Percentiles rank a stretch among this genome's conserved stretches.
Evolutionary conservation across 2,329 filamentous ascomycete genomes (phyloP).

Genomic region (Penicillium sp.): DNA sequence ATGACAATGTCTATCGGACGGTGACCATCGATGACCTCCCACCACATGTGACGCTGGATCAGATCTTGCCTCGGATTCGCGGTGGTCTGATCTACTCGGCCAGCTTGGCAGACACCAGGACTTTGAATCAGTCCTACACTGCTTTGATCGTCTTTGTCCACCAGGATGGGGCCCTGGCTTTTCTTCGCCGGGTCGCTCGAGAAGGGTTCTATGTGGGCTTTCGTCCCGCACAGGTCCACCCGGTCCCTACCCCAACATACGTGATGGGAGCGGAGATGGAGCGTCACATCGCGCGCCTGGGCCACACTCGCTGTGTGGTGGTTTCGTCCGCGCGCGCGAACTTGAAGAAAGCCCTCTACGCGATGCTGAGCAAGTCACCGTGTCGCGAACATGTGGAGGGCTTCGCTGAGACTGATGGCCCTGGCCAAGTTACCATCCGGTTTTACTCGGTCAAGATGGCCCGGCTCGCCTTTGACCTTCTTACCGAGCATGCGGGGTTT

Average conservation of each 20-base stretch:
- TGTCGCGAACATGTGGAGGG: conserved; percentile 4
- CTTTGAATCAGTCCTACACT: conserved; percentile 4
- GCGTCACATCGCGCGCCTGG: conserved; percentile 1
- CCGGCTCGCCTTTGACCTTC: neutral
- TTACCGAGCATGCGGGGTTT: neutral
- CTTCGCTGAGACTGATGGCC: conserved; percentile 5
- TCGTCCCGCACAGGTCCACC: conserved; percentile 1
- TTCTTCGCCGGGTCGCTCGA: conserved; percentile 4
- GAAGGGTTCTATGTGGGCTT: conserved; percentile 10
- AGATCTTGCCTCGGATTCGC: conserved; percentile 6
- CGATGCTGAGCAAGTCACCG: neutral
- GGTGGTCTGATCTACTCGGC: conserved; percentile 10
- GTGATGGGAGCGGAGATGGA: conserved; percentile 1
- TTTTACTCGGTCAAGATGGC: conserved; percentile 12
- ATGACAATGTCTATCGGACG: conserved; percentile 4
- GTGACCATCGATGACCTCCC: conserved; percentile 8
- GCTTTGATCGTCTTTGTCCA: conserved; percentile 5
- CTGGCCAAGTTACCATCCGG: conserved; percentile 3
- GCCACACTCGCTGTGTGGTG: conserved; percentile 7
- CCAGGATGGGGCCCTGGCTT: conserved; percentile 7
- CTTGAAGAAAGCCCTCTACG: neutral
- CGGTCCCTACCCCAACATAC: conserved; percentile 10
- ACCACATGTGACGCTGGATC: conserved; percentile 1
- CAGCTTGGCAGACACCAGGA: conserved; percentile 4
- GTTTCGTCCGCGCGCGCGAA: neutral